These are phyloP conservation scores for Suhomyces vadensis DNA, from an alignment of 805 yeast genomes.

Conservation along the genomic window DNA sequence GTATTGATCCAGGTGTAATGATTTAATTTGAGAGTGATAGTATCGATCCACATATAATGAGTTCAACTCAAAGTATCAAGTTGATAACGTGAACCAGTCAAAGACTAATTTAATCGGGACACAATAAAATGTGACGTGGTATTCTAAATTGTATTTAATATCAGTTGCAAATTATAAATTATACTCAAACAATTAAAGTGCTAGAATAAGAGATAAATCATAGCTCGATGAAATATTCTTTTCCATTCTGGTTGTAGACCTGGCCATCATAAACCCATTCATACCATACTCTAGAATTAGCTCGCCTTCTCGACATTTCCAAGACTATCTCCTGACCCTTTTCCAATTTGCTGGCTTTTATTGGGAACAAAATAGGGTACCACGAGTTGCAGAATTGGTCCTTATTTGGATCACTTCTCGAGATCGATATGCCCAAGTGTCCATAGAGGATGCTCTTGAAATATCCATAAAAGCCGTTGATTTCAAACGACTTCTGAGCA, in stretches of 20 bases:
- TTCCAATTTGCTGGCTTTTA: constrained; percentile 14
- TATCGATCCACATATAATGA: too few species aligned
- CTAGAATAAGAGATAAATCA: too few species aligned
- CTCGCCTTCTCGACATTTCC: constrained; percentile 11
- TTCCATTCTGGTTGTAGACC: constrained; percentile 22
- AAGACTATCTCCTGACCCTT: constrained; percentile 14
- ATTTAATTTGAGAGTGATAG: too few species aligned
- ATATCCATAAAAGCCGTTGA: constrained; percentile 77
- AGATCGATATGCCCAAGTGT: constrained; percentile 53
- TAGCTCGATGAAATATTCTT: constrained; percentile 6
- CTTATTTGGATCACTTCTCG: constrained; percentile 7
- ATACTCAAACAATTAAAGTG: too few species aligned
- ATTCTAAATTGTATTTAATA: too few species aligned
- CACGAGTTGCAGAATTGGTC: constrained; percentile 34
- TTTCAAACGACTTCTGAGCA: constrained; percentile 42
- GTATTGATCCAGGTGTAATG: too few species aligned
- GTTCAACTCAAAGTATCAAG: too few species aligned
- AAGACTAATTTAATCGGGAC: too few species aligned
- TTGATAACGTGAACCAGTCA: too few species aligned
- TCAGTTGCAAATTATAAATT: too few species aligned
- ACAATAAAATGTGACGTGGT: too few species aligned
- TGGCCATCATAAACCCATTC: constrained; percentile 24
- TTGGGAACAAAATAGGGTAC: constrained; percentile 41
- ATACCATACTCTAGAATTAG: constrained; percentile 21
- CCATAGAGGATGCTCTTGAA: constrained; percentile 71